phyloP scores from a whole-genome alignment of 2,329 filamentous ascomycete species.

The Phyllosticta citribraziliensis region DNA sequence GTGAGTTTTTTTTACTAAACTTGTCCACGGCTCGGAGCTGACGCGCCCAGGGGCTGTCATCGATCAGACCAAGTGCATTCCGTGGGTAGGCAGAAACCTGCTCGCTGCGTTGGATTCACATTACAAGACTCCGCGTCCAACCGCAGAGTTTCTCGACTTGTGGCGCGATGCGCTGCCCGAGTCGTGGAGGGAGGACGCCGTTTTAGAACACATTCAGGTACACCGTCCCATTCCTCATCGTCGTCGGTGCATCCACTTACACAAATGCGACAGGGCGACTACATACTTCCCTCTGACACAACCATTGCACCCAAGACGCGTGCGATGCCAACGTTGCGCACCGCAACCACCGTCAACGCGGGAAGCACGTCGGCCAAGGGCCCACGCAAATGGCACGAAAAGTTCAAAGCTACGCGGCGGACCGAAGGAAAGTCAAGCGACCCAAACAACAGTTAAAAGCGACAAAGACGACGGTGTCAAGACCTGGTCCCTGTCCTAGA shows the following conservation, averaged over 20 bases:
- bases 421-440: neutral
- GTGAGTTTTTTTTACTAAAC: neutral
- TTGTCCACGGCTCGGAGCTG: neutral
- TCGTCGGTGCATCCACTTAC: neutral
- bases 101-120: conserved; percentile 19
- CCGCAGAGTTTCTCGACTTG: conserved; percentile 25
- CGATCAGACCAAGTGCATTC: conserved; percentile 22
- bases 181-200: conserved; percentile 25
- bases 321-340: conserved; percentile 1
- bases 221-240: neutral
- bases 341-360: conserved; percentile 12
- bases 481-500: neutral
- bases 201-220: conserved; percentile 22
- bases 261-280: conserved; percentile 14
- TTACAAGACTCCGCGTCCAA: conserved; percentile 17
- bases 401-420: conserved; percentile 15
- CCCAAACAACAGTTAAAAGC: neutral
- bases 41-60: conserved; percentile 23
- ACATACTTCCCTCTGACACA: conserved; percentile 22
- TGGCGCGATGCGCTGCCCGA: conserved; percentile 31
- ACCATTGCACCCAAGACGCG: conserved; percentile 22
- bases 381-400: conserved; percentile 32
- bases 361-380: conserved; percentile 13
- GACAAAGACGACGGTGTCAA: neutral
- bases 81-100: conserved; percentile 23